Base-by-base conservation (phyloP, 2,329 filamentous ascomycete genomes). In the Mycogone perniciosa region DNA sequence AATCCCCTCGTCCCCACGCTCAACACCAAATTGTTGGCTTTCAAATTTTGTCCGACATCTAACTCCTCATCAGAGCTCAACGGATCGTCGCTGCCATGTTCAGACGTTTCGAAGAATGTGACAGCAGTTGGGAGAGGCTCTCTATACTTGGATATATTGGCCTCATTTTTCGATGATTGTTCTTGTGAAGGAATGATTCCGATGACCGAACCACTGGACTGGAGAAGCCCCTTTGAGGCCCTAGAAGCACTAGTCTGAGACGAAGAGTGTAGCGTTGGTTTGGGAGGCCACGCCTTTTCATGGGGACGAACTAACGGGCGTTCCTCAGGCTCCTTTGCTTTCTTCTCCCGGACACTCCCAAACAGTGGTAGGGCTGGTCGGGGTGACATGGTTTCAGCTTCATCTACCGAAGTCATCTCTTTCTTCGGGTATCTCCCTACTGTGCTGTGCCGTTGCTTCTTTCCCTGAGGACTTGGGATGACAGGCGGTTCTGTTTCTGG, bases 381-480 rank as follows among this genome's bases (percentile, higher is more conserved):
- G n/a, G 87, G 87, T 57, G 82, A 82, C 84, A 89, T 88, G 10
- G 82, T 70, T 53, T 84, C 78, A 39, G 86, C 82, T 31, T 86
- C 81, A n/a, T 84, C 76, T 2, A 75, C 56, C 8, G 67, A 53
- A 11, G 69, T 47, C 0, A 60, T 60, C 4, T 80, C 79, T 58
- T 77, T 79, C 63, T 78, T 77, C 59, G 76, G 76, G 8, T 58
- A 56, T 40, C 67, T 71, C 4, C 71, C 72, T 26, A 80, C 68
- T 48, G 69, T 72, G 57, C 66, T 74, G 35, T 78, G 79, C 79
- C 79, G 82, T 9, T 70, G 63, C 44, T 76, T 73, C 57, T 64
- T 57, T 63, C 67, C 41, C 69, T 78, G 54, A 38, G 61, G 49
- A 48, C 59, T 59, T 64, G 67, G 54, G 2, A 67, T 47, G 20